Conservation (phyloP, 768 basidiomycete species). For the Lyophyllum shimeji region DNA sequence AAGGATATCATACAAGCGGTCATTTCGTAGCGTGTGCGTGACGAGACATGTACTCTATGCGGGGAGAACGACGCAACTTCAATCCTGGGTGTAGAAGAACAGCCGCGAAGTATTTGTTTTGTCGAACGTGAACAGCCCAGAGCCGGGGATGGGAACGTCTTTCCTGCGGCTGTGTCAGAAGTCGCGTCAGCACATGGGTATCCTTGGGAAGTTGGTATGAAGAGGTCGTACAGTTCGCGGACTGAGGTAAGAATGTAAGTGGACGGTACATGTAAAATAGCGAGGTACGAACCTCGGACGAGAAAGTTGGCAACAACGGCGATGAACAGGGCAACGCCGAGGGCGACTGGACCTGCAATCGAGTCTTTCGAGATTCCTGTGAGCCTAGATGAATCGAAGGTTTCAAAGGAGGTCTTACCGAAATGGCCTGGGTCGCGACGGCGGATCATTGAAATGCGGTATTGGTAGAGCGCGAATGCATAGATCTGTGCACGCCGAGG, state of each 20-base stretch:
- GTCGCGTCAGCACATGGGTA: neutral
- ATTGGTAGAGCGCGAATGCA: slow-evolving; percentile 83
- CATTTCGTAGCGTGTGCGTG: neutral
- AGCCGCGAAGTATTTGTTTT: neutral
- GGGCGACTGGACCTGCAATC: slow-evolving; percentile 77
- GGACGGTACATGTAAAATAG: neutral
- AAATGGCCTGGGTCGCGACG: slow-evolving; percentile 87
- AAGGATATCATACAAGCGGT: neutral
- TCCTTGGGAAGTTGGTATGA: neutral
- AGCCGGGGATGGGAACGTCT: slow-evolving; percentile 29
- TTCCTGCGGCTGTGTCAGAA: slow-evolving; percentile 20
- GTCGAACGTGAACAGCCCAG: slow-evolving; percentile 20
- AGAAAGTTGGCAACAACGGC: slow-evolving; percentile 89
- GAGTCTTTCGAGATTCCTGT: slow-evolving; percentile 54
- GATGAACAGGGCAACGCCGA: slow-evolving; percentile 81
- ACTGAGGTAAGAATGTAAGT: slow-evolving; percentile 35
- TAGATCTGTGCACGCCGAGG: slow-evolving; percentile 55
- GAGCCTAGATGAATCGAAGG: neutral
- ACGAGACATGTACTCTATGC: neutral
- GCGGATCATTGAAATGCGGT: slow-evolving; percentile 88
- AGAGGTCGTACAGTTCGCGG: slow-evolving; percentile 51
- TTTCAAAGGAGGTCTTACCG: slow-evolving; percentile 49
- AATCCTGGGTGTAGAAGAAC: slow-evolving; percentile 6
- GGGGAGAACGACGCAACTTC: neutral
- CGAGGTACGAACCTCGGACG: slow-evolving; percentile 63